phyloP scores from a whole-genome alignment of 768 basidiomycete species.

The Tricholoma furcatifolium region DNA sequence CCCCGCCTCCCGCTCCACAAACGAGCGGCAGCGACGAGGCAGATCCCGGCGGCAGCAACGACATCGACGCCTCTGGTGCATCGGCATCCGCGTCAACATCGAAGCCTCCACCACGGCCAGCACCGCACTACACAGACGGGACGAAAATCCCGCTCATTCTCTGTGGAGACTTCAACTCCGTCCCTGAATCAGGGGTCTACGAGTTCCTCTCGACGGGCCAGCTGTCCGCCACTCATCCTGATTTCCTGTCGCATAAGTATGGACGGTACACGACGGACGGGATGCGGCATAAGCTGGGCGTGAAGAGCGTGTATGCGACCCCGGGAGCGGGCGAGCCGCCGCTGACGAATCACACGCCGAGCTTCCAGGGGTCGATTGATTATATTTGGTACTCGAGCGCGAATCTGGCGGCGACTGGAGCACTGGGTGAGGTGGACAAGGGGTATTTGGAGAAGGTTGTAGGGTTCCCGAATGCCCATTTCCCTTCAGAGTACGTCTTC shows the following conservation, averaged over 20 bases:
- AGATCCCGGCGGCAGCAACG: constrained; percentile 14
- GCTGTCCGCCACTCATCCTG: constrained; percentile 73
- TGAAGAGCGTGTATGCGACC: constrained; percentile 82
- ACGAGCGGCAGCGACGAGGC: constrained; percentile 21
- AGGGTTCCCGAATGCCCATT: constrained; percentile 96
- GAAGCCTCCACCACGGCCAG: constrained; percentile 37
- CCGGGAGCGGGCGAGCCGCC: constrained; percentile 46
- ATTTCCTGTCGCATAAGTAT: constrained; percentile 91
- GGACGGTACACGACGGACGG: constrained; percentile 93
- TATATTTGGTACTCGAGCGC: constrained; percentile 89
- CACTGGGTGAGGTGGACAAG: constrained; percentile 87
- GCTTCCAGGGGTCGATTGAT: constrained; percentile 85
- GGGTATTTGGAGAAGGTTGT: constrained; percentile 86
- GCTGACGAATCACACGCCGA: constrained; percentile 89
- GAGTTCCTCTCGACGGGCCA: constrained; percentile 81
- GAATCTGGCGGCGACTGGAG: constrained; percentile 73
- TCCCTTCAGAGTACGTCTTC: constrained; percentile 88
- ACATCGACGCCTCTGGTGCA: constrained; percentile 4
- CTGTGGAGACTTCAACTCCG: constrained; percentile 96
- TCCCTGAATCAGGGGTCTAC: constrained; percentile 84
- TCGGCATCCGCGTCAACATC: constrained; percentile 9
- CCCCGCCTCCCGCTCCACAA: constrained; percentile 37
- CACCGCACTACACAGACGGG: constrained; percentile 78
- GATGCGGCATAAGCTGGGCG: constrained; percentile 69
- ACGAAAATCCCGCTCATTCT: constrained; percentile 88